These are phyloP conservation scores for Ogataea dorogensis DNA, from an alignment of 805 yeast genomes.

Conservation along the genomic window DNA sequence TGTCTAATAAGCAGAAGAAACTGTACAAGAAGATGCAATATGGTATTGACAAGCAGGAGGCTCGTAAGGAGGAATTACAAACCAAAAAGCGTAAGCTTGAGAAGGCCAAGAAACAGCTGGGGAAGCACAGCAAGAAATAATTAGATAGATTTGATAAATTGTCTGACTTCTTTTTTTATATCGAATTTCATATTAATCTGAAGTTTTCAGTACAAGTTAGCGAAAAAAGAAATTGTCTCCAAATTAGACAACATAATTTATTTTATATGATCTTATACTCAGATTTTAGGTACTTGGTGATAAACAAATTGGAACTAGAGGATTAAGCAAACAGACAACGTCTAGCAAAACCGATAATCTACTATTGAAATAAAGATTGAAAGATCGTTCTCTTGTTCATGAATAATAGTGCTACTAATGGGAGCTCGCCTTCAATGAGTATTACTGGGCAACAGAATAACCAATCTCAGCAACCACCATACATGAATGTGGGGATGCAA, in stretches of 20 bases:
- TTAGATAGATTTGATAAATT: slow-evolving; percentile 2
- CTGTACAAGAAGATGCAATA: slow-evolving; percentile 93
- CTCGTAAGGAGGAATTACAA: slow-evolving; percentile 64
- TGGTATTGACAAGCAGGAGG: slow-evolving; percentile 80
- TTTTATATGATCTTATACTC: too few relatives aligned
- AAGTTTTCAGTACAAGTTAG: too few relatives aligned
- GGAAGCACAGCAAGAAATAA: slow-evolving; percentile 8
- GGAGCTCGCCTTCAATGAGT: slow-evolving; percentile 8
- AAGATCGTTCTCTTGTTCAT: slow-evolving; percentile 2
- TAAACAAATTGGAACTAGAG: too few relatives aligned
- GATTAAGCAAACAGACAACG: too few relatives aligned
- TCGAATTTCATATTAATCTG: too few relatives aligned
- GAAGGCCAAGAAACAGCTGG: slow-evolving; percentile 47
- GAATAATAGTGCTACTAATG: slow-evolving; percentile 8
- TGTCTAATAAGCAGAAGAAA: slow-evolving; percentile 94
- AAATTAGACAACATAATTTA: too few relatives aligned
- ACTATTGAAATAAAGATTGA: too few relatives aligned
- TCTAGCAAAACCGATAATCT: too few relatives aligned
- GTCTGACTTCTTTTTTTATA: neutral
- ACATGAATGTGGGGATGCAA: slow-evolving; percentile 12
- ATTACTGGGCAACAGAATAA: slow-evolving; percentile 5
- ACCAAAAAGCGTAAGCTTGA: slow-evolving; percentile 69
- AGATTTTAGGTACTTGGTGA: too few relatives aligned
- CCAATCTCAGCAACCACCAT: slow-evolving; percentile 14
- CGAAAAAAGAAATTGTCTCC: slow-evolving; percentile 1